Percentiles rank a stretch among this genome's conserved stretches.
These are phyloP conservation scores for sunflower (Helianthus annuus) DNA, from an alignment of 129 eudicot genomes.

Conservation along the genomic window DNA sequence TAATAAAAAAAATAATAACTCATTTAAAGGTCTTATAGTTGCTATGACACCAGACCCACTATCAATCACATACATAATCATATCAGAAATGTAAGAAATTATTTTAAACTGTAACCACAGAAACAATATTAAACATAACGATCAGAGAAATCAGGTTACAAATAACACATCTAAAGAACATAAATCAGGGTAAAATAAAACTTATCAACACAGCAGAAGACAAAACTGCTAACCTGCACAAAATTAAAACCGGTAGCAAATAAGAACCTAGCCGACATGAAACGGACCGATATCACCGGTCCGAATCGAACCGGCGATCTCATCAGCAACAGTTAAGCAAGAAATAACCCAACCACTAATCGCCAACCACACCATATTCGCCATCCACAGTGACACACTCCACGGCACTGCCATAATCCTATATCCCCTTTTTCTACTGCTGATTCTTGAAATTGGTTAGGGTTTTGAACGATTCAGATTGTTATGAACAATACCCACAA, in stretches of 20 bases:
- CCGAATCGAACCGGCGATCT: conserved; percentile 69
- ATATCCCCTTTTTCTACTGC: background rate
- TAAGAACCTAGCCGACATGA: conserved; percentile 56
- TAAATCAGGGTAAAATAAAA: background rate
- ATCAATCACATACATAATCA: background rate
- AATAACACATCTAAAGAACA: background rate
- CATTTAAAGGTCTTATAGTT: background rate
- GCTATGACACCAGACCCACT: background rate
- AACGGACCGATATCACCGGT: conserved; percentile 83
- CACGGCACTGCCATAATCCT: conserved; percentile 66
- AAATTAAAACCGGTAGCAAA: background rate
- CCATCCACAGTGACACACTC: conserved; percentile 57
- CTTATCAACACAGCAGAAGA: background rate
- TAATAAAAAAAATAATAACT: background rate
- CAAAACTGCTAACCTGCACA: conserved; percentile 21
- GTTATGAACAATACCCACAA: conserved; percentile 23
- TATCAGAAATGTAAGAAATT: background rate
- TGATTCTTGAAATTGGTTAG: background rate
- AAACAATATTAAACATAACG: background rate
- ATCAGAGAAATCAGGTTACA: background rate
- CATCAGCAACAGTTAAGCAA: conserved; percentile 77
- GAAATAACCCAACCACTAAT: conserved; percentile 67
- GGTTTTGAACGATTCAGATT: background rate
- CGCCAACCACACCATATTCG: conserved; percentile 64
- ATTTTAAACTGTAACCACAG: background rate